A percentile compares a stretch with the other conserved stretches of the same genome.
phyloP scores from a whole-genome alignment of 1,284 basidiomycete species.

The Hemileia vastatrix region DNA sequence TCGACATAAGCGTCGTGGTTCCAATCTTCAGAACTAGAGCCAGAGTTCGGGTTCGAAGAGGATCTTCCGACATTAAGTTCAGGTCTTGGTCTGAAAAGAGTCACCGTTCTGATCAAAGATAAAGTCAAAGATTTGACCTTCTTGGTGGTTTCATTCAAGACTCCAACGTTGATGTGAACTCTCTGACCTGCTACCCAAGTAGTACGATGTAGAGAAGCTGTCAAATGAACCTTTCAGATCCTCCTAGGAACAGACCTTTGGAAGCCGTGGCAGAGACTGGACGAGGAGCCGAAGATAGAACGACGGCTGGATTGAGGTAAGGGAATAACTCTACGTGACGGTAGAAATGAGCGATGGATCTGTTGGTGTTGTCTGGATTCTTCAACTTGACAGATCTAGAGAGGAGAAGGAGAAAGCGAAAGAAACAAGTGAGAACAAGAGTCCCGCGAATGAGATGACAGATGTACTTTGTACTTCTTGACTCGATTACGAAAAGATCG shows the following conservation, averaged over 20 bases:
- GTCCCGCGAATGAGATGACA: not conserved
- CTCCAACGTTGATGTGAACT: conserved; percentile 61
- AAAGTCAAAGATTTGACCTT: conserved; percentile 58
- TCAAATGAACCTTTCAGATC: conserved; percentile 62
- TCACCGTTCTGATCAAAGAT: conserved; percentile 61
- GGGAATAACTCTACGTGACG: conserved; percentile 75
- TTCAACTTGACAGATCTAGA: conserved; percentile 66
- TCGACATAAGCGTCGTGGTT: conserved; percentile 28
- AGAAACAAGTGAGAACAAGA: conserved; percentile 29
- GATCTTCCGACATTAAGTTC: conserved; percentile 48
- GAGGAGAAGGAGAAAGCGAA: conserved; percentile 2
- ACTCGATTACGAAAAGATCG: not conserved
- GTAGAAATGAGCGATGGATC: conserved; percentile 86
- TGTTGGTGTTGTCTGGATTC: conserved; percentile 54
- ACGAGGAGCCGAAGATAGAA: conserved; percentile 56
- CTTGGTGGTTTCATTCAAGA: conserved; percentile 66
- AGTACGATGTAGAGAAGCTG: conserved; percentile 61
- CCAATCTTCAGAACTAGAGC: not conserved
- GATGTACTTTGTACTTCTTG: not conserved
- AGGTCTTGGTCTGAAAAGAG: conserved; percentile 56
- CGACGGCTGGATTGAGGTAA: conserved; percentile 57
- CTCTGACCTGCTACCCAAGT: conserved; percentile 79
- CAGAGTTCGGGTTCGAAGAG: not conserved
- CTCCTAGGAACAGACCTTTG: conserved; percentile 54
- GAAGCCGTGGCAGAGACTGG: conserved; percentile 57